Evolutionary conservation across 352 stramenopile species (phyloP), one percentile per base, ranked within the genome.

Genomic region (Globisporangium parvum): DNA sequence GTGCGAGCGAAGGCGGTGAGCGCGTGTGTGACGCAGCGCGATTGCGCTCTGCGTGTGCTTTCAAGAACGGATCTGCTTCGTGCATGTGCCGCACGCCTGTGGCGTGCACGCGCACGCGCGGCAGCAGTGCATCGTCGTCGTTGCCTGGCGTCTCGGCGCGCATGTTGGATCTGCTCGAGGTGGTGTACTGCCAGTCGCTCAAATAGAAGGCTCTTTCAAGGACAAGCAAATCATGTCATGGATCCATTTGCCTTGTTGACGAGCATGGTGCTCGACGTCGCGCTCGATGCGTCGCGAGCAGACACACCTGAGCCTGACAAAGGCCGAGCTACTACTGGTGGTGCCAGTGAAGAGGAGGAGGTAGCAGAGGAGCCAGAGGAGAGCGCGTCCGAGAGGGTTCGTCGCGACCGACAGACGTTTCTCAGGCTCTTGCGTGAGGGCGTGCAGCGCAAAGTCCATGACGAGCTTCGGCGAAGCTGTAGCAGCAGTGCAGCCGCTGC

Each of bases 391-490:
- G 33, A 60, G 41, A 24, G n/a, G 24, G 37, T 35, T 4, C 57
- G 57, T 20, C 58, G 57, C 50, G 15, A 77, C 50, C 57, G 62
- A 2, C 62, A 51, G 24, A 60, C 55, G 40, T 86, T 86, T 46
- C 66, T 87, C 60, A 57, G 76, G 53, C 60, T 92, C 21, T 70
- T 92, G 53, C 75, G 82, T 15, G 57, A 74, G 23, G 82, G 82
- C 21, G 75, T 91, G 37, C 75, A 79, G 45, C 58, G 65, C 60
- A 86, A 87, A 49, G 54, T 88, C 35, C 52, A 20, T 18, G 39
- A 70, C 53, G 40, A 72, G 40, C 59, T 66, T 17, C 57, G 49
- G 9, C 40, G 44, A 15, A 49, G 31, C 33, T n/a, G n/a, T n/a
- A 9, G 35, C 31, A 41, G 14, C 9, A 44, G 31, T 37, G 31